These are phyloP conservation scores for Corchorus olitorius DNA, from an alignment of 345 rosid species.

Conservation along the genomic window DNA sequence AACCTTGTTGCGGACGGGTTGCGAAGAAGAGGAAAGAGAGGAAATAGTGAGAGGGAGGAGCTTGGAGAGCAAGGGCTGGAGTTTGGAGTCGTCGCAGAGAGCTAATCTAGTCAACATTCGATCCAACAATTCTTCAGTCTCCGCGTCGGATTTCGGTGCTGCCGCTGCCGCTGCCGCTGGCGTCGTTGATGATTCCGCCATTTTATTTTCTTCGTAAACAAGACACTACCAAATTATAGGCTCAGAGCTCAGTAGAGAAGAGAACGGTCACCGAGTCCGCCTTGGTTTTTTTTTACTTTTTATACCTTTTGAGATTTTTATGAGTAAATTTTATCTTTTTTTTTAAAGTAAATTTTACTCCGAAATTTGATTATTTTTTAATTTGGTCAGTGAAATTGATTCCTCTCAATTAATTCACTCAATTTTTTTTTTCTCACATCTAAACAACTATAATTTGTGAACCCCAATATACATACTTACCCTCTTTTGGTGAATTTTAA, in stretches of 20 bases:
- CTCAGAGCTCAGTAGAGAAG: not conserved
- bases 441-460: too few relatives aligned
- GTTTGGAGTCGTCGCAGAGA: constrained; percentile 86
- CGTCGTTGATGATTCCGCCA: constrained; percentile 57
- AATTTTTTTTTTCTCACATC: too few relatives aligned
- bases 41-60: constrained; percentile 83
- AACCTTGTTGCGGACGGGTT: constrained; percentile 77
- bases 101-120: constrained; percentile 92
- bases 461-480: too few relatives aligned
- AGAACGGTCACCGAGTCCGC: not conserved
- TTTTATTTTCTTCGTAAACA: constrained; percentile 21
- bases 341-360: not conserved
- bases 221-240: not conserved
- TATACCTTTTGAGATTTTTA: not conserved
- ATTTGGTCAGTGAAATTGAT: too few relatives aligned
- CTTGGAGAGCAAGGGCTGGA: constrained; percentile 65
- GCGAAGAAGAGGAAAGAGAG: constrained; percentile 67
- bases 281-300: too few relatives aligned
- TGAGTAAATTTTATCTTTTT: not conserved
- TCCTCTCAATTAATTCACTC: too few relatives aligned
- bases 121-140: constrained; percentile 83
- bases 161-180: constrained; percentile 32
- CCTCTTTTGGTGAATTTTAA: too few relatives aligned
- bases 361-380: too few relatives aligned
- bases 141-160: constrained; percentile 58